Evolutionary conservation across 2,329 filamentous ascomycete genomes (phyloP), one percentile per base, ranked within the genome.

Genomic region (Phoma herbarum): DNA sequence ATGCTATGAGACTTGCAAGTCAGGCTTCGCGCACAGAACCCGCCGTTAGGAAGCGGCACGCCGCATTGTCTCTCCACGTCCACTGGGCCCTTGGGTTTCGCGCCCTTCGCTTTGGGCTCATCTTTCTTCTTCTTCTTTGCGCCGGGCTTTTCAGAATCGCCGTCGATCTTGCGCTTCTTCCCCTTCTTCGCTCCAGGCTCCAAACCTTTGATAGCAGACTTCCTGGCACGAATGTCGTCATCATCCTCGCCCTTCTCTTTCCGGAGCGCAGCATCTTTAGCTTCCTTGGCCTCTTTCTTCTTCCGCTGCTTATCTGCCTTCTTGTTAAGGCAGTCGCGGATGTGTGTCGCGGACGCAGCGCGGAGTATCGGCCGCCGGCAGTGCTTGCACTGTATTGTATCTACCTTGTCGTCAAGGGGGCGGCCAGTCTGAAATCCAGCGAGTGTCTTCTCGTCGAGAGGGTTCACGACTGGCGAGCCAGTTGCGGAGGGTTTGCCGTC

Each of bases 1-100:
- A 97, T 97, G n/a, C 86, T 89, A 66, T 97, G 93, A 60, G 90
- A 94, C 79, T 97, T 97, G 82, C 93, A 97, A 0, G 93, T 97
- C 58, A 97, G 79, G 3, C 92, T 96, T 55, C 93, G 84, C 11
- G 93, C 93, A 75, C 93, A 97, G 53, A 90, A 90, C 60, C 91
- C 90, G 1, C 93, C 92, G 71, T 96, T 96, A 0, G 91, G 86
- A 55, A 97, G 82, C 22, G 89, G 84, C 35, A 97, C 93, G 83
- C 93, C 93, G 71, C 93, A 97, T 79, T 97, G 93, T 69, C 90
- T 88, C 80, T 97, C 93, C 20, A 97, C 93, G 77, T 97, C 93
- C 39, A 97, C 93, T 2, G 93, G 93, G 0, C 92, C 92, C 82
- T 96, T 96, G 0, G 91, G 90, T 71, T 97, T 97, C 0, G 91